A percentile compares a stretch with the other conserved stretches of the same genome.
phyloP scores from a whole-genome alignment of 352 stramenopile species.

The Blastocystis sp. region DNA sequence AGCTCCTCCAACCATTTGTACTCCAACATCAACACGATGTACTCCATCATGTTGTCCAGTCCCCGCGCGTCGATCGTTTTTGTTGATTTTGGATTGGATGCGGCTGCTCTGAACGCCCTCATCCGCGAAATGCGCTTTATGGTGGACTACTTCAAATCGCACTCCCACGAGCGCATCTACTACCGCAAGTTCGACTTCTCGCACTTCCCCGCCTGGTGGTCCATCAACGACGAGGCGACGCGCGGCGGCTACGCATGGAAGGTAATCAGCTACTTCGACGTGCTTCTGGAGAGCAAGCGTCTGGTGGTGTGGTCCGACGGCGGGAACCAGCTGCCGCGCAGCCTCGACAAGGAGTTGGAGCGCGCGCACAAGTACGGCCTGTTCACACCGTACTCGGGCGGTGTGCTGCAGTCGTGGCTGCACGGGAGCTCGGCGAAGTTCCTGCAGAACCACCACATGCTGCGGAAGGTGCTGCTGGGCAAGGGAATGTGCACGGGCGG shows the following conservation, averaged over 20 bases:
- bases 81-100: too few species aligned
- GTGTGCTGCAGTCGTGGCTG: not conserved
- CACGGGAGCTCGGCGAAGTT: not conserved
- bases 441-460: not conserved
- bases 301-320: not conserved
- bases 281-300: conserved; percentile 7
- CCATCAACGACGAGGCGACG: not conserved
- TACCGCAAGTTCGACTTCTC: conserved; percentile 10
- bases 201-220: conserved; percentile 11
- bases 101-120: too few species aligned
- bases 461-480: not conserved
- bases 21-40: too few species aligned
- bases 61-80: too few species aligned
- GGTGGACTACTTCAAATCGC: too few species aligned
- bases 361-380: not conserved
- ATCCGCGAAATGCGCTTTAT: too few species aligned
- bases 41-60: too few species aligned
- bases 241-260: conserved; percentile 5
- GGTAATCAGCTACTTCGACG: conserved; percentile 7
- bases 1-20: too few species aligned
- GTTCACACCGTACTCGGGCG: not conserved
- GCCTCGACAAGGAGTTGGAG: not conserved
- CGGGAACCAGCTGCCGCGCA: not conserved
- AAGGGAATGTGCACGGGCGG: not conserved
- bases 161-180: not conserved